Evolutionary conservation across 2,329 filamentous ascomycete species (phyloP), one percentile per base, ranked within the genome.

Genomic region (Penicillium digitatum): DNA sequence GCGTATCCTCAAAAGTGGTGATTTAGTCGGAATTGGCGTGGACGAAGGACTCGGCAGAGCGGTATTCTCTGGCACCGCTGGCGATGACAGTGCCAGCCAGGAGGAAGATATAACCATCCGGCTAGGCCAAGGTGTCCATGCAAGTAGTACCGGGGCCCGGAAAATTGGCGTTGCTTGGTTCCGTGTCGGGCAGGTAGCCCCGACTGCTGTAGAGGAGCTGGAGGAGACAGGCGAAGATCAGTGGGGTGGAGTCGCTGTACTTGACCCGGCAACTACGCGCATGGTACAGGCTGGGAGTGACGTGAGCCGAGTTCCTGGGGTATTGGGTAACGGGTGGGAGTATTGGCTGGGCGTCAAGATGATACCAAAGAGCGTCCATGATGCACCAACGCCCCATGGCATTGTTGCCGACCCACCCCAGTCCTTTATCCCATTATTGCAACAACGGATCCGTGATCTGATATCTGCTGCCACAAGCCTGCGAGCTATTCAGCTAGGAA

Each of bases 271-370:
- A 7, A 88, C 86, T 55, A 95, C 95, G 3, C 88, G 90, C 56
- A 93, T 97, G 80, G 89, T 92, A 55, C 91, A 95, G 68, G 91
- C 92, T 34, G 94, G 94, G 3, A 95, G 88, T 61, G 89, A 91
- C 66, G 88, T 89, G 43, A 87, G 88, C 66, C 87, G 87, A 48
- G 81, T 96, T 7, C 93, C 93, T 0, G 85, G 88, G 7, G 86
- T 86, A 0, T 83, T 86, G 59, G 83, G 84, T 54, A 95, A 84
- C 69, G 85, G 85, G 18, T 97, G 93, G 92, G 87, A 88, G 59
- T 95, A 92, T 69, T 99, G 96, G 72, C 81, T 96, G 1, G 89
- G 90, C 1, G 79, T 89, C 52, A 89, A 86, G 72, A 84, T 84
- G 59, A 75, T 83, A 12, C 86, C 88, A 0, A 82, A 71, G 47